Evolutionary conservation across 164 flowering plant species (phyloP).

Genomic region (Dillenia turbinata): DNA sequence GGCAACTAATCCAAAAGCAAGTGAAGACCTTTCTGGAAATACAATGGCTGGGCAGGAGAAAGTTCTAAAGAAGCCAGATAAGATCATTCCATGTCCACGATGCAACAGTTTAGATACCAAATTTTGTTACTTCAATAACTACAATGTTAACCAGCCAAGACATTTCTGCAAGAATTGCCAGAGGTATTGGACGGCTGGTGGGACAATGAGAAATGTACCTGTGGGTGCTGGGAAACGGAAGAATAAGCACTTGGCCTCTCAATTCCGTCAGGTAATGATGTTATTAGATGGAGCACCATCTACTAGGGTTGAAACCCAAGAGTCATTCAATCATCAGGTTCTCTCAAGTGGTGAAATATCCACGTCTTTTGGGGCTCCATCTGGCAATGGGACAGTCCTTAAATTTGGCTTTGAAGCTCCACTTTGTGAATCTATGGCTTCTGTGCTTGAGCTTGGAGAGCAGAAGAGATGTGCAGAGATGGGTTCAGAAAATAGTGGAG

Average conservation of each 20-base stretch:
- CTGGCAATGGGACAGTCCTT: slow-evolving; percentile 26
- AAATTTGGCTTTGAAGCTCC: slow-evolving; percentile 42
- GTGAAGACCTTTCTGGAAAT: slow-evolving; percentile 24
- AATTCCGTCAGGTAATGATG: slow-evolving; percentile 25
- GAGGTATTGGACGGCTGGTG: slow-evolving; percentile 61
- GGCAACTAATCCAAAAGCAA: slow-evolving; percentile 8
- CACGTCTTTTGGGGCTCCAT: slow-evolving; percentile 15
- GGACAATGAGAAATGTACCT: slow-evolving; percentile 50
- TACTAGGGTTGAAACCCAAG: slow-evolving; percentile 13
- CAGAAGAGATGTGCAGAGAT: slow-evolving; percentile 20
- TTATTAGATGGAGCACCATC: slow-evolving; percentile 29
- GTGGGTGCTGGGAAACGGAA: slow-evolving; percentile 48
- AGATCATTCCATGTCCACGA: slow-evolving; percentile 50
- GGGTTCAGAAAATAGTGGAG: slow-evolving; percentile 11
- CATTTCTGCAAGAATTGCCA: slow-evolving; percentile 52
- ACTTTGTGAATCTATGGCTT: slow-evolving; percentile 39
- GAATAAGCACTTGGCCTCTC: slow-evolving; percentile 42
- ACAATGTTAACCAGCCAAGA: slow-evolving; percentile 55
- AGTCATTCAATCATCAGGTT: slow-evolving; percentile 23
- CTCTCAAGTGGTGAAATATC: slow-evolving; percentile 18
- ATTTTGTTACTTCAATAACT: slow-evolving; percentile 53
- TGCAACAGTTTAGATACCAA: slow-evolving; percentile 53
- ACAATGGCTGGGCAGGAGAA: slow-evolving; percentile 17
- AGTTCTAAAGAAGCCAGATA: slow-evolving; percentile 34
- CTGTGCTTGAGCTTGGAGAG: slow-evolving; percentile 33